A percentile compares a stretch with the other conserved stretches of the same genome.
Evolutionary conservation across 2,329 filamentous ascomycete species (phyloP).

Genomic region (Hypomyces rosellus): DNA sequence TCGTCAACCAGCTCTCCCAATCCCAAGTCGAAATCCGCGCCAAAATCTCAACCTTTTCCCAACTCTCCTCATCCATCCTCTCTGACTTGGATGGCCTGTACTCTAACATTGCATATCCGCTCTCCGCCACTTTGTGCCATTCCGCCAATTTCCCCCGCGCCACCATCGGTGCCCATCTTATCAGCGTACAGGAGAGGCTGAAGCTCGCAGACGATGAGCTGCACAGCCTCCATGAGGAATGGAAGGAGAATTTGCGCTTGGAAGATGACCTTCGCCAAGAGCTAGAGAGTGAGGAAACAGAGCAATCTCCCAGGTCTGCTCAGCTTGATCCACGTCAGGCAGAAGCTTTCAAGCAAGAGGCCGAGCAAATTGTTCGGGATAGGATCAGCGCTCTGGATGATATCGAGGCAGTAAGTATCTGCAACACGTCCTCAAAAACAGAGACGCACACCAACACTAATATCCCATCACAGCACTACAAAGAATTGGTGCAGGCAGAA

Average conservation of each 20-base stretch:
- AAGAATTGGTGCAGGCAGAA: conserved; percentile 19
- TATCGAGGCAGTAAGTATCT: conserved; percentile 22
- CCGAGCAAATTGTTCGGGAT: conserved; percentile 17
- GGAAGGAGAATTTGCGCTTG: conserved; percentile 5
- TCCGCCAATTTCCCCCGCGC: conserved; percentile 17
- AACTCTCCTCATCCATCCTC: conserved; percentile 13
- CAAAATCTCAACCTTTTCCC: conserved; percentile 16
- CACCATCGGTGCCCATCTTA: conserved; percentile 21
- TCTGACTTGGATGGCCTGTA: conserved; percentile 21
- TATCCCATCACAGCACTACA: conserved; percentile 21
- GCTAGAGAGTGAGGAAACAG: background rate
- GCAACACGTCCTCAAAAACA: background rate
- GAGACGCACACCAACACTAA: background rate
- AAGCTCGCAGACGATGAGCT: conserved; percentile 17
- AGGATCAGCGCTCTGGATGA: conserved; percentile 18
- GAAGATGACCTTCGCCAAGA: conserved; percentile 1
- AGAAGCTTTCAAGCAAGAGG: conserved; percentile 17
- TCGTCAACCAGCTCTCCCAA: conserved; percentile 16
- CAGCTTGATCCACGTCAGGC: background rate
- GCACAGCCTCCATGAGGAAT: conserved; percentile 17
- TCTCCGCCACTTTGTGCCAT: conserved; percentile 27
- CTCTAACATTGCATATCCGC: conserved; percentile 25
- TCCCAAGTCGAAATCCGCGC: conserved; percentile 18
- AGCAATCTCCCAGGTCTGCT: too few relatives aligned
- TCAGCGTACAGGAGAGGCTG: conserved; percentile 17